Percentiles rank a stretch among this genome's conserved stretches.
phyloP scores from a whole-genome alignment of 2,329 filamentous ascomycete species.

The Bipolaris cookei region DNA sequence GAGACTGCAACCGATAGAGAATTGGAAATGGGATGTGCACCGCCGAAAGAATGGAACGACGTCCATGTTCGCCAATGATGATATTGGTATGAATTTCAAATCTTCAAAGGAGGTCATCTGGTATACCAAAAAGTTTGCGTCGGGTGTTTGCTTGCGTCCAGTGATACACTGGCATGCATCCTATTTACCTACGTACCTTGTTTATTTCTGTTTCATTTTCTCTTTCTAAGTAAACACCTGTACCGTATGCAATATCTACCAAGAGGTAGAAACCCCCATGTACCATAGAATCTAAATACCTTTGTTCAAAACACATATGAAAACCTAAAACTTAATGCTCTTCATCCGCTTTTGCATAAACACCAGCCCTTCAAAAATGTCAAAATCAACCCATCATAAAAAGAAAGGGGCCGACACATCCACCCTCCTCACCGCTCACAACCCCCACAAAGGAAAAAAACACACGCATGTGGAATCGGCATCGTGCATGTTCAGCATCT shows the following conservation, averaged over 20 bases:
- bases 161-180: not conserved
- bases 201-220: not conserved
- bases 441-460: too few relatives aligned
- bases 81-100: not conserved
- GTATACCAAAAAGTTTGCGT: not conserved
- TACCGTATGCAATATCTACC: not conserved
- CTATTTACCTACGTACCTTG: not conserved
- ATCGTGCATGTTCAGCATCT: too few relatives aligned
- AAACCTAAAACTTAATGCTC: not conserved
- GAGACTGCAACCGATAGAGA: conserved; percentile 29
- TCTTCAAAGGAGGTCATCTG: not conserved
- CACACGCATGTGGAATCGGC: too few relatives aligned
- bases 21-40: conserved; percentile 6
- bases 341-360: not conserved
- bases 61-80: not conserved
- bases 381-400: not conserved
- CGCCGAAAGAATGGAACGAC: conserved; percentile 20
- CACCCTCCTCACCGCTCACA: too few relatives aligned
- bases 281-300: not conserved
- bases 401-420: too few relatives aligned
- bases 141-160: not conserved
- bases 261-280: not conserved
- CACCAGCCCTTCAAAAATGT: not conserved
- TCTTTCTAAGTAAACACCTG: not conserved
- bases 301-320: not conserved